A percentile compares a stretch with the other conserved stretches of the same genome.
Conservation (phyloP, 202 grass and related monocot species). For the Carex sylvatica region DNA sequence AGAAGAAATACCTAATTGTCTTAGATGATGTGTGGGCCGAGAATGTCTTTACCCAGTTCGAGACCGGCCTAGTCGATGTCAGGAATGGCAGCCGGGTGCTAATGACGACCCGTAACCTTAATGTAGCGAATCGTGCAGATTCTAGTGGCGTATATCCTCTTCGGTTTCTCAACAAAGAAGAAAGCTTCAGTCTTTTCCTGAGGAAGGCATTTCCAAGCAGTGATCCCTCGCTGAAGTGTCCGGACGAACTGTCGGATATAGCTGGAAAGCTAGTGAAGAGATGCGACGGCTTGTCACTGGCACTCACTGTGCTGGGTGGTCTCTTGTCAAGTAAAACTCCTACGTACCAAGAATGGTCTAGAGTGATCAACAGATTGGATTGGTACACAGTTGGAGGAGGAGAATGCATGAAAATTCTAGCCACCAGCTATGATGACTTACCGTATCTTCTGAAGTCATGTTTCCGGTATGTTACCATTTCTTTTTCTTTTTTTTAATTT, state of each 20-base stretch:
- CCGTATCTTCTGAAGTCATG: not conserved
- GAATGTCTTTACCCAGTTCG: constrained; percentile 37
- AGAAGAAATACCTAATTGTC: constrained; percentile 28
- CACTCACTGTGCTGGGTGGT: not conserved
- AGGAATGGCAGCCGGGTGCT: constrained; percentile 42
- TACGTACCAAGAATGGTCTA: not conserved
- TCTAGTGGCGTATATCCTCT: not conserved
- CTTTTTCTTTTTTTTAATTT: too few relatives aligned
- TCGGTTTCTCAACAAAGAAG: not conserved
- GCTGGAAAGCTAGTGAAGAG: not conserved
- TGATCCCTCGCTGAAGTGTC: not conserved
- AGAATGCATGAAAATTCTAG: not conserved
- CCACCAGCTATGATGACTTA: not conserved
- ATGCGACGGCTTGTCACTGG: not conserved
- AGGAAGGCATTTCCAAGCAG: not conserved
- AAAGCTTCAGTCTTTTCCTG: not conserved
- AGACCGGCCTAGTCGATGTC: constrained; percentile 32
- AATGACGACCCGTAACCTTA: constrained; percentile 28
- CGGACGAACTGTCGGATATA: not conserved
- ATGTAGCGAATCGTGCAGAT: not conserved
- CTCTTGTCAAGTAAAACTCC: not conserved
- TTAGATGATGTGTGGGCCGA: constrained; percentile 28
- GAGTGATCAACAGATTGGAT: not conserved
- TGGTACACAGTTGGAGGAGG: not conserved
- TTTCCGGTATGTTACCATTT: not conserved